A percentile compares a stretch with the other conserved stretches of the same genome.
These are phyloP conservation scores for Termitomyces sp. DNA, from an alignment of 768 basidiomycete genomes.

Conservation along the genomic window DNA sequence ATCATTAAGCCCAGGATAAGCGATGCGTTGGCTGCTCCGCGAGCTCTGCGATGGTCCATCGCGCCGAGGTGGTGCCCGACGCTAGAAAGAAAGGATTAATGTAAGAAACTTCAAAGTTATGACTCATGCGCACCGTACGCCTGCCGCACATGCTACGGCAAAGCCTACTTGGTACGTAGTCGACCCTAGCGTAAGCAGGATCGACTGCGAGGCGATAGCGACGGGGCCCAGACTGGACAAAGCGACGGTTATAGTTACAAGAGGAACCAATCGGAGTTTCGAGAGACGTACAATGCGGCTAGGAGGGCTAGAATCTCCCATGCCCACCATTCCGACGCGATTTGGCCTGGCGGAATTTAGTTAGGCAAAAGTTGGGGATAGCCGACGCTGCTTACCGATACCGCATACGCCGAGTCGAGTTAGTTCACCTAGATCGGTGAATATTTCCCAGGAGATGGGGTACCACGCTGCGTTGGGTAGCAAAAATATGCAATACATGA, in stretches of 20 bases:
- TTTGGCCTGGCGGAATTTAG: background rate
- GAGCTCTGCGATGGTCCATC: background rate
- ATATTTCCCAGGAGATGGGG: slow-evolving; percentile 57
- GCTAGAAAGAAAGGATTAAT: background rate
- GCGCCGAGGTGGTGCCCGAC: background rate
- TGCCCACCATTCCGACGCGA: background rate
- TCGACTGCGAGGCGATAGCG: background rate
- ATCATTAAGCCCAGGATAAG: background rate
- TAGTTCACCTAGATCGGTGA: slow-evolving; percentile 60
- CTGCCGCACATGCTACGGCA: background rate
- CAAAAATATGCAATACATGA: slow-evolving; percentile 56
- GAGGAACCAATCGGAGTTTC: background rate
- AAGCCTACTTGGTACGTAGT: background rate
- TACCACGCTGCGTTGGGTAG: slow-evolving; percentile 68
- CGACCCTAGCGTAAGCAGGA: background rate
- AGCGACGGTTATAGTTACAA: background rate
- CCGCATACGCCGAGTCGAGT: slow-evolving; percentile 46
- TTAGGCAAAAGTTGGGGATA: background rate
- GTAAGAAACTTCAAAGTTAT: too few species aligned
- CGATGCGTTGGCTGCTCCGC: background rate
- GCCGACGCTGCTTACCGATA: background rate
- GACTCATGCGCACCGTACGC: background rate
- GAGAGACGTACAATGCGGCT: background rate
- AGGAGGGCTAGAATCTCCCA: background rate
- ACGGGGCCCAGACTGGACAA: background rate